Base-by-base conservation (phyloP, 352 stramenopile species). In the Paralagenidium karlingii region DNA sequence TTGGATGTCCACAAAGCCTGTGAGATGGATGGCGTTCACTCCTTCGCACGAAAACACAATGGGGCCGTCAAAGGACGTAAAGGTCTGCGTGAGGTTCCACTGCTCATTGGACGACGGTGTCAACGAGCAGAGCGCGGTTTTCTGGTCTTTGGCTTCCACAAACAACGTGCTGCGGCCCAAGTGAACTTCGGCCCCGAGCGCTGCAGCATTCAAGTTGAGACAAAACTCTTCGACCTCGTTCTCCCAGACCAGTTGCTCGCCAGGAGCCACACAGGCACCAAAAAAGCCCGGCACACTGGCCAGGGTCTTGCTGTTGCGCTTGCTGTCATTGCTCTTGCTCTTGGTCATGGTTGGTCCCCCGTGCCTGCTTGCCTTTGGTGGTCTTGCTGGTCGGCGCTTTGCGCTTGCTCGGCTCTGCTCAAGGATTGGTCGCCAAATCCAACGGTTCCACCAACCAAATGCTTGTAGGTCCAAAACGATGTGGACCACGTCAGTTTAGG, bases 211-310 rank as follows among this genome's bases (percentile, higher is more conserved):
- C 24, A 91, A 54, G 43, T 88, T 64, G 50, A 91, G 56, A 32
- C 53, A 68, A 40, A 88, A 75, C 37, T 88, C 74, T 46, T 85
- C 69, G 19, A 69, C 55, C 30, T 84, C 63, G 45, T 88, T 88
- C 11, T 53, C 24, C 69, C 68, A 85, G 21, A 66, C 48, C 13
- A 91, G 74, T 43, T 61, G 52, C 30, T 80, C 63, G 20, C 73
- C 71, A 25, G 77, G 67, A 53, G 63, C 58, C 34, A 91, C 51
- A 27, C 67, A 63, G 33, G 81, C 53, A 49, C 77, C 74, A 34
- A 91, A 85, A 69, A 88, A 91, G 24, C 77, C 77, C 6, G 77
- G 74, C 38, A 77, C 62, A n/a, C n/a, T n/a, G n/a, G n/a, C n/a
- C n/a, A n/a, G n/a, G n/a, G n/a, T n/a, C n/a, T n/a, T n/a, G n/a